A percentile compares a stretch with the other conserved stretches of the same genome.
These are phyloP conservation scores for Trichosanthes truncata DNA, from an alignment of 306 rosid species.

Conservation along the genomic window DNA sequence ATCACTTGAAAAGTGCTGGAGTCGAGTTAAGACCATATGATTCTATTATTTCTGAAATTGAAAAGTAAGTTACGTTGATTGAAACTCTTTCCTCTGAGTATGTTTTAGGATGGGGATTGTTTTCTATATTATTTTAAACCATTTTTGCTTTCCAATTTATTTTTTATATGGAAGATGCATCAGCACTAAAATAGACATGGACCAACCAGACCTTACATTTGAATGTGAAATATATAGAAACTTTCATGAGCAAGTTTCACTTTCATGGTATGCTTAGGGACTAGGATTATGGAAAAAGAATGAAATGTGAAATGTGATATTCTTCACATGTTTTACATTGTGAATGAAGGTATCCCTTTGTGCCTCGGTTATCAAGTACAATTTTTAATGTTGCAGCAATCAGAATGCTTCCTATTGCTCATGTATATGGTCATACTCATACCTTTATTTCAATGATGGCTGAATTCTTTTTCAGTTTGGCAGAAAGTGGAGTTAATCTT, in stretches of 20 bases:
- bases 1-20: conserved; percentile 66
- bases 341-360: neutral
- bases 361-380: neutral
- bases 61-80: conserved; percentile 36
- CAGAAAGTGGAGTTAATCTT: conserved; percentile 46
- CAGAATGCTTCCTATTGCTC: neutral
- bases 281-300: neutral
- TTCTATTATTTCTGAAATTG: conserved; percentile 67
- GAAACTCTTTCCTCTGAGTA: neutral
- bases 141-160: neutral
- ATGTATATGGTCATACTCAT: neutral
- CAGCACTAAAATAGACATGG: neutral
- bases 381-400: neutral
- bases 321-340: neutral
- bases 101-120: neutral
- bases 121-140: neutral
- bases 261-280: neutral
- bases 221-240: neutral
- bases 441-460: neutral
- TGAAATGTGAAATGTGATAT: neutral
- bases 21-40: conserved; percentile 68
- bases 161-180: neutral
- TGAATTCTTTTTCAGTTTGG: conserved; percentile 49
- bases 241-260: neutral
- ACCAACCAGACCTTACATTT: neutral